Evolutionary conservation across 2,329 filamentous ascomycete genomes (phyloP), one percentile per base, ranked within the genome.

Genomic region (Diplocarpon mali): DNA sequence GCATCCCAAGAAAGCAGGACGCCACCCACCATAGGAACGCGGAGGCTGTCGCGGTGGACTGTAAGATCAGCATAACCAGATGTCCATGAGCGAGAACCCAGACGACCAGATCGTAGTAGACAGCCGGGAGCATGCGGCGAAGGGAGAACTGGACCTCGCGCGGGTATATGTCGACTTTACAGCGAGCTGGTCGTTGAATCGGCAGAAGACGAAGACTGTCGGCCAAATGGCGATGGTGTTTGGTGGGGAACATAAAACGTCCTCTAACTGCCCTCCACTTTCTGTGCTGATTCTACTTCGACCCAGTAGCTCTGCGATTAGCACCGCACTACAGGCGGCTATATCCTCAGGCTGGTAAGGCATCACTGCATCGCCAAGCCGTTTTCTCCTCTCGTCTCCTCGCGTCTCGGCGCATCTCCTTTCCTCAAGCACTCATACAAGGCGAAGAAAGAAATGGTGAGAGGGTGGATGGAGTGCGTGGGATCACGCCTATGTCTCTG

Each of bases 81-180:
- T 58, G 57, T 59, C 61, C 61, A 62, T 62, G 55, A 47, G 55
- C 53, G 51, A 57, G 50, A 40, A 58, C 40, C 60, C 58, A 61
- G 50, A 55, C 56, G 49, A 58, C 47, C 50, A 57, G 53, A 48
- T 45, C 35, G 50, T 57, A 62, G 45, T 55, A 58, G 24, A 54
- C 55, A 50, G 54, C 41, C 50, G 60, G 58, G 53, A 61, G 61
- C 61, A 63, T 63, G 51, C 59, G 58, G 51, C 44, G 20, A 7
- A 24, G 20, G 20, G 7, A 32, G 24, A 35, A 15, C 35, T 24
- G 24, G 13, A 37, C 11, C 28, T n/a, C n/a, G 14, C 20, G 15
- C 28, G 34, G 27, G 13, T 27, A 27, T 36, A 9, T 4, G 27
- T 27, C 15, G 28, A 27, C 14, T 15, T 27, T 11, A 20, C 27